phyloP scores from a whole-genome alignment of 768 basidiomycete genomes.

The Trametes punicea region DNA sequence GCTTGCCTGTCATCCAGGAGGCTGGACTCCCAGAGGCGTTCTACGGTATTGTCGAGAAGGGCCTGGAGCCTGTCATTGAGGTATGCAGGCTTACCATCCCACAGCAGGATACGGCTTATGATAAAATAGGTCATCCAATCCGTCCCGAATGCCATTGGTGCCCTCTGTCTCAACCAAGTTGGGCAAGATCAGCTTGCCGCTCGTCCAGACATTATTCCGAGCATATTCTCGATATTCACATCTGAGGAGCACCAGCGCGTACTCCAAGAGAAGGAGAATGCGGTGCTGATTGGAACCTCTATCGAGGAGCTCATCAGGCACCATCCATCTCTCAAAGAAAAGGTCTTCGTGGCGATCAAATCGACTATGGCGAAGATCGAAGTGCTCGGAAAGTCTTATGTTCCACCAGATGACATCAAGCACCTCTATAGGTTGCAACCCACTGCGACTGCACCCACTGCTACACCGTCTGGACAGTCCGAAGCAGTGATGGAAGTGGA shows the following conservation, averaged over 20 bases:
- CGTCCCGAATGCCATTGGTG: constrained; percentile 93
- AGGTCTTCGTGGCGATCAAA: constrained; percentile 77
- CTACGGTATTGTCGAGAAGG: constrained; percentile 80
- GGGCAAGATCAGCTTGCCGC: constrained; percentile 79
- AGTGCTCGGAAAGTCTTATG: constrained; percentile 61
- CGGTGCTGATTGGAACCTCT: constrained; percentile 80
- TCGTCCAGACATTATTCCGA: constrained; percentile 78
- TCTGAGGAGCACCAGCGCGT: constrained; percentile 80
- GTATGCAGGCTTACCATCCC: constrained; percentile 36
- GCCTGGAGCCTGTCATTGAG: constrained; percentile 85
- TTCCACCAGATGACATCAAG: constrained; percentile 52
- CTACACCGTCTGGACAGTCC: neutral
- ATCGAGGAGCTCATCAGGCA: constrained; percentile 96
- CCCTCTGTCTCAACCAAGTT: constrained; percentile 88
- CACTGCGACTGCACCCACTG: neutral
- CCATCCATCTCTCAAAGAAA: constrained; percentile 80
- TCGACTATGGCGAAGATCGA: constrained; percentile 70
- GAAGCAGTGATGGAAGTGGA: constrained; percentile 26
- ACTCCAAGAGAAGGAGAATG: constrained; percentile 90
- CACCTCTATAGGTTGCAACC: constrained; percentile 53
- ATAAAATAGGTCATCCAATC: constrained; percentile 75
- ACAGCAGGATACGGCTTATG: neutral
- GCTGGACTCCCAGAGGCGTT: constrained; percentile 84
- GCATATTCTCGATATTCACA: constrained; percentile 83
- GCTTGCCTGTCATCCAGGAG: constrained; percentile 90